These are phyloP conservation scores for Pyrenula massariospora DNA, from an alignment of 495 filamentous ascomycete species.

Conservation along the genomic window DNA sequence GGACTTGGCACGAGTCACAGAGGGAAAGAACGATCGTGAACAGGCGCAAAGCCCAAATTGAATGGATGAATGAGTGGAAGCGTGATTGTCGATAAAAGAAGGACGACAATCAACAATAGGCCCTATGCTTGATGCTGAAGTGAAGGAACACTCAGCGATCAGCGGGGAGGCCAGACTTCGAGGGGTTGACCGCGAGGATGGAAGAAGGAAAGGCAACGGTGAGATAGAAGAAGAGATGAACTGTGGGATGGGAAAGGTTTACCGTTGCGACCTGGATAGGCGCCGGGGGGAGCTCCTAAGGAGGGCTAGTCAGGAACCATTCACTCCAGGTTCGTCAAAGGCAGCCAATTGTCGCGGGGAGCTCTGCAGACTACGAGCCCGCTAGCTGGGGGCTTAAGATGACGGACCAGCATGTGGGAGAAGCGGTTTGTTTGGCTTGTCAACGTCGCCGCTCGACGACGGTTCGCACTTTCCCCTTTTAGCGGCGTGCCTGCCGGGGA, in stretches of 20 bases:
- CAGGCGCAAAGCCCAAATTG: neutral
- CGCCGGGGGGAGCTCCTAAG: neutral
- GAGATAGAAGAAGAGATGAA: conserved; percentile 1
- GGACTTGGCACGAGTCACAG: neutral
- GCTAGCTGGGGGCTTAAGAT: neutral
- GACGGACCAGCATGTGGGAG: neutral
- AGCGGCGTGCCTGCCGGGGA: neutral
- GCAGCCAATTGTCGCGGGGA: neutral
- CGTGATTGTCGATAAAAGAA: conserved; percentile 24
- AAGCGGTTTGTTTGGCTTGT: neutral
- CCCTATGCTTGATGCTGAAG: neutral
- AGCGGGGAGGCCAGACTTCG: conserved; percentile 5
- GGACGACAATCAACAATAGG: conserved; percentile 22
- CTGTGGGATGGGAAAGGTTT: neutral
- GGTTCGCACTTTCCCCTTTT: no score
- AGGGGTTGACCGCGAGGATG: conserved; percentile 2
- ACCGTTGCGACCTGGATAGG: neutral
- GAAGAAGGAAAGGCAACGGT: conserved; percentile 1
- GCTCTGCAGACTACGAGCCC: neutral
- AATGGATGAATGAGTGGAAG: conserved; percentile 6
- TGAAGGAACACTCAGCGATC: neutral
- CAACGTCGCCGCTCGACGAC: neutral
- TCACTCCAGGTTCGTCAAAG: neutral
- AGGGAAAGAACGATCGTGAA: conserved; percentile 7
- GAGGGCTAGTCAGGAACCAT: neutral